These are phyloP conservation scores for Porogramme epimiltina DNA, from an alignment of 1,284 basidiomycete species.

Conservation along the genomic window DNA sequence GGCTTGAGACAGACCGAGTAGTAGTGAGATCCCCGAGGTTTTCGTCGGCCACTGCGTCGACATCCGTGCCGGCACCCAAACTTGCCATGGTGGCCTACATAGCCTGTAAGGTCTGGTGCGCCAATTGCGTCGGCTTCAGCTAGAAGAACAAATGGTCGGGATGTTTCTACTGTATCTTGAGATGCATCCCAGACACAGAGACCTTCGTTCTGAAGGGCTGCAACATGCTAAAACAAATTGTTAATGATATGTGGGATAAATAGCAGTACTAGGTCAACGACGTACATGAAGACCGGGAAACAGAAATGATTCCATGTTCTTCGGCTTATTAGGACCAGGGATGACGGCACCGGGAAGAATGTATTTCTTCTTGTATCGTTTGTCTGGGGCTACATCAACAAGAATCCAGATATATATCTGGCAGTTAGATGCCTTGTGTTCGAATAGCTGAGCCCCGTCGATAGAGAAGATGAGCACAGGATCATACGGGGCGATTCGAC, in stretches of 20 bases:
- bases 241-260: too few relatives aligned
- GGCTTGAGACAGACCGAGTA: constrained; percentile 12
- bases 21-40: constrained; percentile 34
- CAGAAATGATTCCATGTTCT: constrained; percentile 3
- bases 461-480: constrained; percentile 26
- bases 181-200: constrained; percentile 23
- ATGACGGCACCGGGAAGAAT: constrained; percentile 26
- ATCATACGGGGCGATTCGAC: constrained; percentile 19
- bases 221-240: constrained; percentile 23
- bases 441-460: constrained; percentile 33
- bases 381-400: constrained; percentile 16
- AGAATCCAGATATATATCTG: constrained; percentile 32
- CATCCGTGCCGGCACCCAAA: constrained; percentile 37
- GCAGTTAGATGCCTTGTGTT: constrained; percentile 24
- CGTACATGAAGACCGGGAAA: constrained; percentile 28
- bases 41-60: constrained; percentile 33
- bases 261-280: too few relatives aligned
- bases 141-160: constrained; percentile 15
- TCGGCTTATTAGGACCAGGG: constrained; percentile 27
- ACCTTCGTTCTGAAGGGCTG: constrained; percentile 22
- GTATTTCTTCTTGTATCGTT: constrained; percentile 24
- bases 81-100: constrained; percentile 35
- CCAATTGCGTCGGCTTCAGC: constrained; percentile 24
- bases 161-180: background rate
- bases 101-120: constrained; percentile 32